Percentiles rank a stretch among this genome's conserved stretches.
These are phyloP conservation scores for Hymenoscyphus scutula DNA, from an alignment of 2,329 filamentous ascomycete species.

Conservation along the genomic window DNA sequence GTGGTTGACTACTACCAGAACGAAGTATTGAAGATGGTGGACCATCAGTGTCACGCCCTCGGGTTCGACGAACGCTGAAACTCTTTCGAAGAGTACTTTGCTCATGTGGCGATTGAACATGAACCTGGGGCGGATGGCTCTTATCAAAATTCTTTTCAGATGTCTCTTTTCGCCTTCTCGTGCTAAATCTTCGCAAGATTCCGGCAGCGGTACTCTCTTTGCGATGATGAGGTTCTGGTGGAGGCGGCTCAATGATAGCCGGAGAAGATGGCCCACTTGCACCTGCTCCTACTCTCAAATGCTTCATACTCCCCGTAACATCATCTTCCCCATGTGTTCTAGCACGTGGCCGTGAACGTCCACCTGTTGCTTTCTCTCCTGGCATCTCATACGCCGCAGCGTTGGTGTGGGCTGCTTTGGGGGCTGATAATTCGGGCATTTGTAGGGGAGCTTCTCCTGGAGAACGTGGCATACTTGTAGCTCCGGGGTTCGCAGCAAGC, in stretches of 20 bases:
- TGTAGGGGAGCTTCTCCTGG: constrained; percentile 53
- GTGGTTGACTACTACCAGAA: constrained; percentile 63
- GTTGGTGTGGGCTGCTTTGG: constrained; percentile 88
- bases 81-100: constrained; percentile 72
- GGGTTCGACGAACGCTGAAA: constrained; percentile 73
- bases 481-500: constrained; percentile 56
- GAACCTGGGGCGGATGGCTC: constrained; percentile 68
- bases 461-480: constrained; percentile 53
- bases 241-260: constrained; percentile 53
- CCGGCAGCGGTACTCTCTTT: constrained; percentile 87
- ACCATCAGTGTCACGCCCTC: constrained; percentile 47
- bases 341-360: constrained; percentile 77
- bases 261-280: constrained; percentile 46
- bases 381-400: constrained; percentile 80
- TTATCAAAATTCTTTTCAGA: constrained; percentile 51
- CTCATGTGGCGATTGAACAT: constrained; percentile 75
- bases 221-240: constrained; percentile 59
- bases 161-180: constrained; percentile 70
- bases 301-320: constrained; percentile 68
- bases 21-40: constrained; percentile 47
- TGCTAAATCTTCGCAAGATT: constrained; percentile 86
- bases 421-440: constrained; percentile 74
- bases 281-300: constrained; percentile 53
- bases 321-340: constrained; percentile 96
- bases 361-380: constrained; percentile 82